Base-by-base conservation (phyloP, 2,329 filamentous ascomycete genomes). In the Colletotrichum liriopes region DNA sequence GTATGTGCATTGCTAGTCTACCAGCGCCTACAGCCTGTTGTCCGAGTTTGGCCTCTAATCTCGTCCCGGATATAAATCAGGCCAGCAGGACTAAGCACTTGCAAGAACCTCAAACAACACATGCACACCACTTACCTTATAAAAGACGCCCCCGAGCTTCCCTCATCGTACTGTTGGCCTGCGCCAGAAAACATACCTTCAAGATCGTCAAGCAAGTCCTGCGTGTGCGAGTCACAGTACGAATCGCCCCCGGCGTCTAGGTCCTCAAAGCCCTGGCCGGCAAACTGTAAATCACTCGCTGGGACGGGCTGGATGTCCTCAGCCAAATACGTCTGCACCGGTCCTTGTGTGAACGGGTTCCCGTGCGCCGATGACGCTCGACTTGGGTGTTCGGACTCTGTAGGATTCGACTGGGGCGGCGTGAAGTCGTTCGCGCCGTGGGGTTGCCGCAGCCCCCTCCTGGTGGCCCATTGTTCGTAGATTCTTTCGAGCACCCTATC, bases 401-500 rank as follows among this genome's bases (percentile, higher is more conserved):
- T 62, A 1, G 65, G 55, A 16, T 52, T 14, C 41, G 55, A 71
- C n/a, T 56, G 68, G 18, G 68, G 65, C 47, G 68, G 55, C 60
- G 59, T 74, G 58, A 32, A 29, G 4, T 58, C 2, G 23, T 54
- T 20, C 7, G 26, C 23, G 16, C n/a, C 47, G 5, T 39, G 26
- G 18, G 51, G 20, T 65, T 14, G 47, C 47, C 64, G 64, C 29
- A 71, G 55, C 5, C 68, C 32, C 43, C 65, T 60, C 18, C 29
- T 9, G 6, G 65, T 18, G 8, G 29, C 54, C 70, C 70, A 72
- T 26, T 64, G 23, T 2, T 71, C 71, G 20, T 71, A 71, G 11
- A 71, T 67, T 18, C 55, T 52, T 5, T 71, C 71, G 23, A 67
- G 37, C 4, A 41, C 61, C 11, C 47, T 18, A 3, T 41, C 26